Evolutionary conservation across 108 stramenopile genomes (phyloP).

Genomic region (Fragilaria radians): DNA sequence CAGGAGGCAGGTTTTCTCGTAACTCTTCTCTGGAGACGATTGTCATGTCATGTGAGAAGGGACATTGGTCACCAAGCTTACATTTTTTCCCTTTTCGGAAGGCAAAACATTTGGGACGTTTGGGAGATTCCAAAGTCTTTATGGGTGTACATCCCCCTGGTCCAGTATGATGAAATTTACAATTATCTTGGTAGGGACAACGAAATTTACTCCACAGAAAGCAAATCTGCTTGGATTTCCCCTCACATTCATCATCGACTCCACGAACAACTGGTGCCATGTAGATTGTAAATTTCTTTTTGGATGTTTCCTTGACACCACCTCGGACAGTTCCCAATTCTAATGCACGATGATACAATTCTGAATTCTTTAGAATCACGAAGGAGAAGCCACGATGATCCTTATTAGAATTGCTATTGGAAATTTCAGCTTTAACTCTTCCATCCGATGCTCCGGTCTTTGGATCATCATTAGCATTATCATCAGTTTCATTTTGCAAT

Average conservation of each 20-base stretch:
- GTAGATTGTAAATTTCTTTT: conserved; percentile 51
- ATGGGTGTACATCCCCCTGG: conserved; percentile 41
- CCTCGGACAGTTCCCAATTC: conserved; percentile 43
- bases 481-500: conserved; percentile 6
- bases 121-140: conserved; percentile 10
- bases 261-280: conserved; percentile 35
- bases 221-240: conserved; percentile 34
- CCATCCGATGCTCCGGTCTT: not conserved
- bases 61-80: conserved; percentile 55
- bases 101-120: conserved; percentile 62
- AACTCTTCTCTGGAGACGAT: conserved; percentile 10
- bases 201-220: conserved; percentile 54
- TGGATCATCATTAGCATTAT: not conserved
- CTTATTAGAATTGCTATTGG: conserved; percentile 5
- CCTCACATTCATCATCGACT: conserved; percentile 9
- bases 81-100: conserved; percentile 65
- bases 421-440: conserved; percentile 9
- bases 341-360: conserved; percentile 26
- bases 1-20: not conserved
- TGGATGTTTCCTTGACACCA: conserved; percentile 41
- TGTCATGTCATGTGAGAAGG: conserved; percentile 55
- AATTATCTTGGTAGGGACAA: conserved; percentile 65
- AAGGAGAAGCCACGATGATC: conserved; percentile 73
- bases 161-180: conserved; percentile 71
- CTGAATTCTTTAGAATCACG: conserved; percentile 34